Base-by-base conservation (phyloP, 2,329 filamentous ascomycete species). In the Teratosphaeriaceae sp. region DNA sequence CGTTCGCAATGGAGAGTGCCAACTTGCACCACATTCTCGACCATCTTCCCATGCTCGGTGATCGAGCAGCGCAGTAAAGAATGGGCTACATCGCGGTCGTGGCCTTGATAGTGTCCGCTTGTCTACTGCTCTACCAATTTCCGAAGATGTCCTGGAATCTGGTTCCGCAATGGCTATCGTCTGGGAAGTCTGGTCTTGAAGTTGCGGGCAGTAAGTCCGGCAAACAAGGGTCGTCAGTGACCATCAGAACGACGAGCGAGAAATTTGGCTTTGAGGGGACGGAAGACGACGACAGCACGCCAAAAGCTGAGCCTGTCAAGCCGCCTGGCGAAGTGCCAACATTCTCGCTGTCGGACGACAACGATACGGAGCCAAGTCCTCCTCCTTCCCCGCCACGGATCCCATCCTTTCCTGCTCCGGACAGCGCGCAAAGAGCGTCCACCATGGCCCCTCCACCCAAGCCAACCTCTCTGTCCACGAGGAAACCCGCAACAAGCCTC, bases 361-460 rank as follows among this genome's bases (percentile, higher is more conserved):
- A 59, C 15, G 55, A 59, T 12, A 29, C 21, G 11, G 58, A 64
- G n/a, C 26, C 15, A 38, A 57, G 60, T 16, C 29, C 24, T 16
- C 38, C 30, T 33, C 39, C 19, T 27, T 27, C 16, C 19, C 24
- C 38, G 23, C 44, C 42, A 19, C 15, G 62, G 8, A 65, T 62
- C 4, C 65, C 69, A 18, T 66, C 61, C 0, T 72, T 71, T 40
- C 68, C 69, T 22, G 67, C 69, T 2, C 46, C 65, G 24, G 70
- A 72, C 51, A 72, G 68, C 7, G 68, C 66, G 7, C 69, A 72
- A 47, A 58, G 68, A 47, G 64, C 67, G 12, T 67, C 65, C 39
- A 52, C 20, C 24, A 65, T 65, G 60, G 59, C 60, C 7, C 65
- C 67, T 21, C 64, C 65, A 6, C 44, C 57, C 13, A 62, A 45